A percentile compares a stretch with the other conserved stretches of the same genome.
phyloP scores from a whole-genome alignment of 768 basidiomycete genomes.

The Boletus sensibilis region DNA sequence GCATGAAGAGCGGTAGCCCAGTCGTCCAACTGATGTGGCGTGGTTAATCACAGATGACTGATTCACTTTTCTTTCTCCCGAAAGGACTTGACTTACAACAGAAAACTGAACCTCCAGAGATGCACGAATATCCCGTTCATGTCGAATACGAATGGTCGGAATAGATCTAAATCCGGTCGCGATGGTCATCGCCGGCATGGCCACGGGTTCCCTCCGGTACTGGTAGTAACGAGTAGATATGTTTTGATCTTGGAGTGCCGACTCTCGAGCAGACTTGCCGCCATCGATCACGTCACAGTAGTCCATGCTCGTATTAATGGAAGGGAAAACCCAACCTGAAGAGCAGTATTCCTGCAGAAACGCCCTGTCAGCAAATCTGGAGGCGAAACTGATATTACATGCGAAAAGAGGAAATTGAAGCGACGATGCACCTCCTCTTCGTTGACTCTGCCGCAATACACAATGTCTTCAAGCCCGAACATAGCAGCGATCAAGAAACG shows the following conservation, averaged over 20 bases:
- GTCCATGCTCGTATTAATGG: neutral
- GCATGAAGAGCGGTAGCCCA: constrained; percentile 6
- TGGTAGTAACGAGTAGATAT: neutral
- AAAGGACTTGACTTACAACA: constrained; percentile 2
- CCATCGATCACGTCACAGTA: neutral
- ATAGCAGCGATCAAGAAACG: neutral
- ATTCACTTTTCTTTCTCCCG: neutral
- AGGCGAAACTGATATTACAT: neutral
- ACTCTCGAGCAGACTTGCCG: neutral
- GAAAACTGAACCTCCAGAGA: neutral
- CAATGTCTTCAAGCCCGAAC: neutral
- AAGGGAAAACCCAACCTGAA: neutral
- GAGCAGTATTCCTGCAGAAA: neutral
- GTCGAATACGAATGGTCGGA: too few species aligned
- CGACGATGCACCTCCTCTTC: neutral
- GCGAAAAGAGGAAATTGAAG: neutral
- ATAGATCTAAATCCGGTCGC: too few species aligned
- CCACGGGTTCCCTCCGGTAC: neutral
- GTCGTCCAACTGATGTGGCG: neutral
- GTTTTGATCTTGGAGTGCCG: too few species aligned
- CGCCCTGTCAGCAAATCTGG: neutral
- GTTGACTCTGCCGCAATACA: neutral
- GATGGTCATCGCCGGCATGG: neutral
- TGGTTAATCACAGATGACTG: neutral
- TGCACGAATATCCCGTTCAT: neutral